Conservation (phyloP, 179 eudicot genomes). For the Sideroxylon spinosum region DNA sequence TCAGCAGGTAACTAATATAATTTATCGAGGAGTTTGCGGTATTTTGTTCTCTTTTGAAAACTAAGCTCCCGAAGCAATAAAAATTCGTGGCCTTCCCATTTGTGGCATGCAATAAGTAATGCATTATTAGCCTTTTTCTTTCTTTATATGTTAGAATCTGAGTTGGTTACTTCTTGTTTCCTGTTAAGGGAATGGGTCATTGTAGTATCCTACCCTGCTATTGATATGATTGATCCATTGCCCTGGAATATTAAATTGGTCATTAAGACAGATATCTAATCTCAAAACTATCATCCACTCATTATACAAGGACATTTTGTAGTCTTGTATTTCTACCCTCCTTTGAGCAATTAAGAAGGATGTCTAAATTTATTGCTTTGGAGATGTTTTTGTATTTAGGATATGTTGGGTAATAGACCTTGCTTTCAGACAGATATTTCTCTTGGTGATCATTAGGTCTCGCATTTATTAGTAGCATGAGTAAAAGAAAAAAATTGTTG, state of each 20-base stretch:
- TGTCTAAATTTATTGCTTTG: neutral
- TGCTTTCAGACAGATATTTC: neutral
- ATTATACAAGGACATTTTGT: neutral
- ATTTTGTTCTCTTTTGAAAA: slow-evolving; percentile 7
- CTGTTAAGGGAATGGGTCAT: neutral
- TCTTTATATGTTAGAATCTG: neutral
- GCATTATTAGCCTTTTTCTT: neutral
- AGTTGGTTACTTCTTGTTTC: neutral
- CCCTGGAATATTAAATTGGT: no score
- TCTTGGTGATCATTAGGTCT: neutral
- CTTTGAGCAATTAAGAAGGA: neutral
- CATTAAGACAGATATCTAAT: no score
- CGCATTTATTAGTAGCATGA: neutral
- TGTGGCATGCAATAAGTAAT: no score
- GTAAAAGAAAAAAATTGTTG: neutral
- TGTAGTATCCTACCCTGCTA: neutral
- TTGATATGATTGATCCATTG: no score
- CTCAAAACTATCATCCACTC: no score
- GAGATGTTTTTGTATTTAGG: neutral
- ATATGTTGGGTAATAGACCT: neutral
- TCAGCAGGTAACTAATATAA: slow-evolving; percentile 80
- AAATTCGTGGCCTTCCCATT: no score
- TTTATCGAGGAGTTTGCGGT: no score
- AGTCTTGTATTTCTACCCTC: neutral
- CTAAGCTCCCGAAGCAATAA: neutral